Base-by-base conservation (phyloP, 2,329 filamentous ascomycete species). In the Alternaria solani region DNA sequence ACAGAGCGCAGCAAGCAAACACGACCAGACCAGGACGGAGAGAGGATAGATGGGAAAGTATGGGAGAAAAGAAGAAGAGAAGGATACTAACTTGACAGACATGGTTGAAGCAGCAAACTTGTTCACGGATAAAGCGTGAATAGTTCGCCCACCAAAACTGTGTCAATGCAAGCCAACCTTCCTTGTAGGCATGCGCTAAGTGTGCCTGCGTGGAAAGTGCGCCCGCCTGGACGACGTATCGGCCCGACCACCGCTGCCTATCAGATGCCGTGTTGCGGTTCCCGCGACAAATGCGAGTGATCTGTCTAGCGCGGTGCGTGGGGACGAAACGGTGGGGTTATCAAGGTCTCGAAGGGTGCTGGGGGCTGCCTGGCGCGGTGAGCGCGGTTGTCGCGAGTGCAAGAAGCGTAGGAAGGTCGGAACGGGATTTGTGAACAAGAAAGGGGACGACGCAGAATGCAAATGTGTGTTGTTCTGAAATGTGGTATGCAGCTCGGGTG, bases 61-160 rank as follows among this genome's bases (percentile, higher is more conserved):
- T 2, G 20, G 64, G 49, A 32, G n/a, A 53, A 60, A 25, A 23
- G 9, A 11, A 39, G 26, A 36, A 26, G 57, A 53, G 56, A 55
- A 55, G 49, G 47, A 59, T 68, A 78, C 77, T 75, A 57, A 79
- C 78, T 79, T 79, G 69, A 79, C 73, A 62, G 77, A 79, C 77
- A 79, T 79, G 49, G 51, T 39, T 69, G 63, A 58, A 63, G 47
- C 58, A 59, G 55, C 53, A 62, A 62, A 62, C 63, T 62, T 66
- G 65, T 61, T 71, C 64, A 62, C 59, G 67, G 58, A 61, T 65
- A 62, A 62, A 51, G 62, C 61, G 57, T 59, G 62, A 62, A 68
- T 60, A 55, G 66, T 68, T 69, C 66, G 62, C 52, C 62, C 59
- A 62, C 59, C 46, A 46, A 59, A 43, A 23, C 2, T 23, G 55